Base-by-base conservation (phyloP, 2,329 filamentous ascomycete species). In the Bipolaris zeicola region DNA sequence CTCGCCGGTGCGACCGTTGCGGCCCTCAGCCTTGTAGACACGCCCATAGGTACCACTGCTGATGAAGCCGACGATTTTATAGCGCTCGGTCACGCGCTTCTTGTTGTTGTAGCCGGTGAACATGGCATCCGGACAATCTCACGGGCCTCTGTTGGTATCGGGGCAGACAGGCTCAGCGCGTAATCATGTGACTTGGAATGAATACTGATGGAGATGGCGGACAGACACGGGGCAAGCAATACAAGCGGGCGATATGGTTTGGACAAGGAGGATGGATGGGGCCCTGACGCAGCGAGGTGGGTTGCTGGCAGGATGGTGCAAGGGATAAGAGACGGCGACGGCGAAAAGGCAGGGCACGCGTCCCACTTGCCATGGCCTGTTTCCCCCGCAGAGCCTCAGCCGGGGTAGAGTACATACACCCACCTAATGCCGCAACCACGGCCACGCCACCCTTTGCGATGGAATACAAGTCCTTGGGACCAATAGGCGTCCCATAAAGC, bases 61-160 rank as follows among this genome's bases (percentile, higher is more conserved):
- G 69, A 99, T 99, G 82, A 99, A 99, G 41, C 95, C 95, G 54
- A 99, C 89, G 68, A 99, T 95, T 68, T 95, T 92, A 79, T 98
- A 99, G 65, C 90, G 89, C 77, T 98, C 94, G 58, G 89, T 89
- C 55, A 98, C 92, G 61, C 91, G 89, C 62, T 95, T 90, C 77
- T 96, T 96, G 74, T 81, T 85, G 47, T 81, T 82, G 68, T 88
- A 88, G 61, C 77, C 78, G 24, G 78, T 75, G 50, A 81, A 74
- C 64, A 81, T 77, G 70, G 73, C 65, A 65, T 70, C 56, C 26
- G 64, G 53, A 20, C 66, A 67, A 52, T 71, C 69, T 31, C 52
- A 60, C 31, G 65, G 61, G 49, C 72, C 71, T 74, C 61, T 38
- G 38, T 33, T 42, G 39, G 16, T 26, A 14, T 31, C 58, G 31